Evolutionary conservation across 1,139 yeast genomes (phyloP).

Genomic region (Yamadazyma pseudoaaseri): DNA sequence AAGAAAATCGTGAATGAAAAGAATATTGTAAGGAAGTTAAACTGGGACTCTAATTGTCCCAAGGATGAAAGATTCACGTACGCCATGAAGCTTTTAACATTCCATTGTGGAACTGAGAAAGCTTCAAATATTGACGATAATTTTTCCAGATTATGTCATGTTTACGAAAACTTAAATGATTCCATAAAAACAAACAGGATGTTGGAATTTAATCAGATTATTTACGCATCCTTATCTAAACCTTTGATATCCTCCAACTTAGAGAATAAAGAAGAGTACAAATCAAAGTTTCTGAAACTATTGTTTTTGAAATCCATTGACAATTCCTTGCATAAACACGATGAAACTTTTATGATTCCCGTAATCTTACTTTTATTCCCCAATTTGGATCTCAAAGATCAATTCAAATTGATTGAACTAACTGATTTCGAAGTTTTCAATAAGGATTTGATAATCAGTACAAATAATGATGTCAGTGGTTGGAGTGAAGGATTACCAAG

Average conservation of each 20-base stretch:
- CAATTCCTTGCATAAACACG: constrained; percentile 39
- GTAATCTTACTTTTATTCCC: constrained; percentile 32
- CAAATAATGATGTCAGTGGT: constrained; percentile 25
- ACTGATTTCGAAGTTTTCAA: constrained; percentile 34
- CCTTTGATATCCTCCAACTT: constrained; percentile 26
- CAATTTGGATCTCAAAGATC: constrained; percentile 22
- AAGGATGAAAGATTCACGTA: constrained; percentile 26
- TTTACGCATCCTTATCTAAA: constrained; percentile 23
- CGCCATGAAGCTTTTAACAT: constrained; percentile 24
- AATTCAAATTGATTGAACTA: constrained; percentile 33
- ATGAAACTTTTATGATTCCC: constrained; percentile 43
- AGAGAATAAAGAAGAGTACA: constrained; percentile 18
- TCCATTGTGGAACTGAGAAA: constrained; percentile 5
- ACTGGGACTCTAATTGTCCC: constrained; percentile 42
- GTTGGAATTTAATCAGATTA: constrained; percentile 31
- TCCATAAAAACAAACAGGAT: constrained; percentile 32
- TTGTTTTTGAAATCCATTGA: constrained; percentile 40
- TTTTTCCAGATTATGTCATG: constrained; percentile 21
- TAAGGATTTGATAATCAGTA: constrained; percentile 22
- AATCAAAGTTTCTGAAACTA: constrained; percentile 26
- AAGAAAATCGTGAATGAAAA: constrained; percentile 30
- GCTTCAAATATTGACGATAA: constrained; percentile 8
- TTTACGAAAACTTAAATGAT: constrained; percentile 24
- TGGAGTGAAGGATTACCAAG: constrained; percentile 29
- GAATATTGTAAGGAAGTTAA: constrained; percentile 30